These are phyloP conservation scores for Podila verticillata DNA, from an alignment of 192 early-diverging fungal genomes.

Conservation along the genomic window DNA sequence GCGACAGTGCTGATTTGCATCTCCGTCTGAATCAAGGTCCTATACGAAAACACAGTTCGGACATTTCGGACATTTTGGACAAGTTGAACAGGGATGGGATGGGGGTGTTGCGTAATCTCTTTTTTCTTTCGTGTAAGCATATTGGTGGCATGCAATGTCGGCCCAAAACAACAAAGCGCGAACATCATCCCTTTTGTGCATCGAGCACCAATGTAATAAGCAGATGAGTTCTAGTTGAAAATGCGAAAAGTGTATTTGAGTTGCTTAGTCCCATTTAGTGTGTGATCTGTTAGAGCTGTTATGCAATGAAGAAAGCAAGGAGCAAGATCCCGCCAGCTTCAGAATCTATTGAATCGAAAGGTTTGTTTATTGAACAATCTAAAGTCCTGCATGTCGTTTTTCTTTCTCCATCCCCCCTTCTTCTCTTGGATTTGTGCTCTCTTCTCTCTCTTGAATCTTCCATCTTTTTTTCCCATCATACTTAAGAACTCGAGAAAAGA, in stretches of 20 bases:
- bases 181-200: not conserved
- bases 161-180: too few species aligned
- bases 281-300: conserved; percentile 2
- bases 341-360: not conserved
- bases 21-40: too few species aligned
- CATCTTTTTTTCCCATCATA: not conserved
- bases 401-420: conserved; percentile 1
- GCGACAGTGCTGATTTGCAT: too few species aligned
- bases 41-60: too few species aligned
- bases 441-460: conserved; percentile 1
- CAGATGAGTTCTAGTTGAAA: not conserved
- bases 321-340: too few species aligned
- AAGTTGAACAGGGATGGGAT: too few species aligned
- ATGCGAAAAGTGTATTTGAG: not conserved
- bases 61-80: too few species aligned
- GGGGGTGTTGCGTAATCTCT: too few species aligned
- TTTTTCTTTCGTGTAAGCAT: too few species aligned
- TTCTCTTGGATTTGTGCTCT: not conserved
- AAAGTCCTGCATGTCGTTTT: not conserved
- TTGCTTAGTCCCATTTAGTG: conserved; percentile 2
- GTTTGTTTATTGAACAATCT: not conserved
- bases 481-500: too few species aligned
- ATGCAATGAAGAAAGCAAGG: not conserved
- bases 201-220: not conserved
- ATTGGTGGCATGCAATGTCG: too few species aligned